Evolutionary conservation across 768 basidiomycete species (phyloP).

Genomic region (Naganishia vaughanmartiniae): DNA sequence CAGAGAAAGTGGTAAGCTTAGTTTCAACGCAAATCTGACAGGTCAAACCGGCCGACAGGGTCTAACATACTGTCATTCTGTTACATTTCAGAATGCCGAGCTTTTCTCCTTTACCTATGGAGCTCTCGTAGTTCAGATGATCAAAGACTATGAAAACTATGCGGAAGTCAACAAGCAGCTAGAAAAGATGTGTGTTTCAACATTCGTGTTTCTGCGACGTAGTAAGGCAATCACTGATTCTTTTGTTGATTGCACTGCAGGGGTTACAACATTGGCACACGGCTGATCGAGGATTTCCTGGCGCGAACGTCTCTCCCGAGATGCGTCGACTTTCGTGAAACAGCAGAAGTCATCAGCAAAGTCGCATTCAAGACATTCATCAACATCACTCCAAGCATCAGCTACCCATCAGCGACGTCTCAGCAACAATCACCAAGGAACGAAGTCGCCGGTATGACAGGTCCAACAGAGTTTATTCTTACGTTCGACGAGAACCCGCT

Average conservation of each 20-base stretch:
- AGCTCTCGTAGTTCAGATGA: constrained; percentile 93
- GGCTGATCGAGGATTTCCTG: constrained; percentile 94
- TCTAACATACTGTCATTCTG: too few species aligned
- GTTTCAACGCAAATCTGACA: too few species aligned
- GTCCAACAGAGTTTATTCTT: constrained; percentile 64
- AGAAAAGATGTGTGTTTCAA: constrained; percentile 65
- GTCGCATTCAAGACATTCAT: constrained; percentile 98
- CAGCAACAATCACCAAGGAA: constrained; percentile 53
- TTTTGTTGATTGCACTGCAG: constrained; percentile 54
- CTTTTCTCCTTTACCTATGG: constrained; percentile 96
- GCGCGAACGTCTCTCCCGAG: constrained; percentile 87
- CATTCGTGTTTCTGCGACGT: neutral
- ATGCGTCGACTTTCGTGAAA: constrained; percentile 88
- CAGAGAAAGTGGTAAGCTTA: constrained; percentile 83
- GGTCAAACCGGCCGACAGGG: too few species aligned
- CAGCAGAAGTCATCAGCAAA: constrained; percentile 92
- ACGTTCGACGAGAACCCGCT: constrained; percentile 93
- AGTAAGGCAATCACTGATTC: neutral
- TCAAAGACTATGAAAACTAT: constrained; percentile 99
- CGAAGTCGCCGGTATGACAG: constrained; percentile 39
- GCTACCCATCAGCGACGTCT: constrained; percentile 62
- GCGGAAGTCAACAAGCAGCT: constrained; percentile 80
- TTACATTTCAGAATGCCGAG: constrained; percentile 81
- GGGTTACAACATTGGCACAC: constrained; percentile 97
- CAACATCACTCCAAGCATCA: constrained; percentile 80